A percentile compares a stretch with the other conserved stretches of the same genome.
Conservation (phyloP, 345 rosid species). For the Jatropha curcas region DNA sequence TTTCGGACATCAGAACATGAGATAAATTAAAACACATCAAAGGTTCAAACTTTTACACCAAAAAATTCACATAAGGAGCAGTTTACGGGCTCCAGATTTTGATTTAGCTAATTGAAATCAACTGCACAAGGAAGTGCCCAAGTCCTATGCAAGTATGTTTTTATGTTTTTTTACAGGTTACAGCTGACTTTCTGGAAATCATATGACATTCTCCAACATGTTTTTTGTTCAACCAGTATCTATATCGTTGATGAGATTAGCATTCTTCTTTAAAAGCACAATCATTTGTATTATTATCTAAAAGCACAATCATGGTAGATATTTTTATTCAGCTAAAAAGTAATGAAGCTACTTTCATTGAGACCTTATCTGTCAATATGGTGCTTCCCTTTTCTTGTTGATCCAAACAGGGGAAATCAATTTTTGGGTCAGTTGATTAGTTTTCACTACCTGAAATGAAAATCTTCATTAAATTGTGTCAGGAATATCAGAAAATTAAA, state of each 20-base stretch:
- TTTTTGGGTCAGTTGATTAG: slow-evolving; percentile 33
- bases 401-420: slow-evolving; percentile 28
- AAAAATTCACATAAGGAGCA: background rate
- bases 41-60: background rate
- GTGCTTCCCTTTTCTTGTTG: slow-evolving; percentile 29
- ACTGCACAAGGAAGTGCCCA: background rate
- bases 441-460: slow-evolving; percentile 49
- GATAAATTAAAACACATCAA: background rate
- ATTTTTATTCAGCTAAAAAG: too few relatives aligned
- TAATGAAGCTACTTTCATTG: background rate
- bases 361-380: slow-evolving; percentile 38
- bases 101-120: too few relatives aligned
- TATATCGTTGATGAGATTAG: too few relatives aligned
- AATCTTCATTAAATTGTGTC: slow-evolving; percentile 2
- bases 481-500: background rate
- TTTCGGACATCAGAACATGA: too few relatives aligned
- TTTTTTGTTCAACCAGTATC: too few relatives aligned
- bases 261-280: too few relatives aligned
- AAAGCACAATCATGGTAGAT: too few relatives aligned
- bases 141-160: too few relatives aligned
- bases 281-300: too few relatives aligned
- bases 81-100: background rate
- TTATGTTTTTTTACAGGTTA: too few relatives aligned
- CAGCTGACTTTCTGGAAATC: too few relatives aligned
- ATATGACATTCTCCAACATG: too few relatives aligned